Conservation (phyloP, 495 filamentous ascomycete species). For the Massariosphaeria phaeospora region DNA sequence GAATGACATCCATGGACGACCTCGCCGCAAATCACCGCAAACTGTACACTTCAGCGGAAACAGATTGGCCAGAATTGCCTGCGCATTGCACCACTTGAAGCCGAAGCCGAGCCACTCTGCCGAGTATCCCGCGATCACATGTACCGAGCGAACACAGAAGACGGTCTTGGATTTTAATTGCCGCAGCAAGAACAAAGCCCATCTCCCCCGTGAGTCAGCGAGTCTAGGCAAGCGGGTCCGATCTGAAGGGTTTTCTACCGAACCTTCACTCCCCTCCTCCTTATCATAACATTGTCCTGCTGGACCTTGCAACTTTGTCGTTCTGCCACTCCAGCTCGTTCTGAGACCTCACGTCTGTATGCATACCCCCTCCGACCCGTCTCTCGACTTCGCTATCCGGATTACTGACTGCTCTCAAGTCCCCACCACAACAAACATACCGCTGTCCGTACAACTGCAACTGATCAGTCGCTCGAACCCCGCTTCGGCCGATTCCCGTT, state of each 20-base stretch:
- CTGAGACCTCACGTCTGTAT: neutral
- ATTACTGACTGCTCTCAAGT: conserved; percentile 13
- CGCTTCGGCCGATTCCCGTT: conserved; percentile 3
- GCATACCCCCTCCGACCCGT: neutral
- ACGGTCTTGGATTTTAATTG: too few species aligned
- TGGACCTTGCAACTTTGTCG: conserved; percentile 14
- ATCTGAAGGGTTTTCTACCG: too few species aligned
- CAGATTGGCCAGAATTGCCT: too few species aligned
- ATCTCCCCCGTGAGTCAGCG: too few species aligned
- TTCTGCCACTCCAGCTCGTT: neutral
- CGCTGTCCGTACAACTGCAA: neutral
- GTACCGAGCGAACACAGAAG: too few species aligned
- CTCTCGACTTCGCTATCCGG: neutral
- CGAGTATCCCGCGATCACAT: too few species aligned
- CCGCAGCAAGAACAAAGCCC: too few species aligned
- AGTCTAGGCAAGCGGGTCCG: too few species aligned
- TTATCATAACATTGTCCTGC: conserved; percentile 21
- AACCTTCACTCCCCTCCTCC: conserved; percentile 5
- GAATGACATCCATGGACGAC: too few species aligned
- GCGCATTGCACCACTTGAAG: too few species aligned
- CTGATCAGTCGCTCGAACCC: conserved; percentile 8
- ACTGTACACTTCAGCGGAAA: too few species aligned
- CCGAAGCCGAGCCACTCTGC: too few species aligned
- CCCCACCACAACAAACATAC: neutral
- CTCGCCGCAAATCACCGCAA: neutral